Evolutionary conservation across 2,329 filamentous ascomycete genomes (phyloP).

Genomic region (Cercospora citrullina): DNA sequence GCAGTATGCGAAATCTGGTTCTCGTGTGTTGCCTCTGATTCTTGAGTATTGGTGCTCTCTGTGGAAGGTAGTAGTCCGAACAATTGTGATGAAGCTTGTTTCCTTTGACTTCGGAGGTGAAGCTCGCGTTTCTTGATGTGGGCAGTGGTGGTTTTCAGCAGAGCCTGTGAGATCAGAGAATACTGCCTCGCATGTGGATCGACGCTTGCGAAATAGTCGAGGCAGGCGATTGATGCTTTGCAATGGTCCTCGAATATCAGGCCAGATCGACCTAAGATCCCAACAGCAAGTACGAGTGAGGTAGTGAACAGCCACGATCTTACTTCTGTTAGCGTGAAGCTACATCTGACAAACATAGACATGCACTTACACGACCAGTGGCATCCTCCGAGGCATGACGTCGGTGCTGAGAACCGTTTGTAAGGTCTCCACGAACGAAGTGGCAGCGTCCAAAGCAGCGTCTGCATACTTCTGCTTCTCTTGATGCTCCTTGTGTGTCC

Average conservation of each 20-base stretch:
- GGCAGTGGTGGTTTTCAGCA: constrained; percentile 28
- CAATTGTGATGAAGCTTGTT: constrained; percentile 33
- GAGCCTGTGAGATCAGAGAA: constrained; percentile 29
- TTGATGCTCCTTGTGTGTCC: constrained; percentile 22
- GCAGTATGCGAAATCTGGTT: background rate
- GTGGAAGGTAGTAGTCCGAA: constrained; percentile 29
- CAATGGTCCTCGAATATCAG: constrained; percentile 30
- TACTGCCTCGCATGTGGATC: constrained; percentile 38
- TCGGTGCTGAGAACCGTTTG: constrained; percentile 24
- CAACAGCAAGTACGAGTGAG: constrained; percentile 35
- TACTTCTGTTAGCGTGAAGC: background rate
- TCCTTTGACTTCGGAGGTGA: constrained; percentile 26
- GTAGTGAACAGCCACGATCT: constrained; percentile 37
- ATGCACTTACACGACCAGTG: constrained; percentile 29
- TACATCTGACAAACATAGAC: background rate
- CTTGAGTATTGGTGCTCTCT: background rate
- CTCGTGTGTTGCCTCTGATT: background rate
- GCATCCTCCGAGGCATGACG: constrained; percentile 25
- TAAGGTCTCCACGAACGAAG: constrained; percentile 30
- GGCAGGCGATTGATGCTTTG: constrained; percentile 25
- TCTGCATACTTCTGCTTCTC: constrained; percentile 35
- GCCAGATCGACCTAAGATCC: constrained; percentile 32
- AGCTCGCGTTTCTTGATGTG: constrained; percentile 30
- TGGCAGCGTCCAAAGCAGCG: constrained; percentile 35
- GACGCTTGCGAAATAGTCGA: constrained; percentile 33